Evolutionary conservation across 208 protist species (phyloP), one percentile per base, ranked within the genome.

Genomic region (Lotmaria passim): DNA sequence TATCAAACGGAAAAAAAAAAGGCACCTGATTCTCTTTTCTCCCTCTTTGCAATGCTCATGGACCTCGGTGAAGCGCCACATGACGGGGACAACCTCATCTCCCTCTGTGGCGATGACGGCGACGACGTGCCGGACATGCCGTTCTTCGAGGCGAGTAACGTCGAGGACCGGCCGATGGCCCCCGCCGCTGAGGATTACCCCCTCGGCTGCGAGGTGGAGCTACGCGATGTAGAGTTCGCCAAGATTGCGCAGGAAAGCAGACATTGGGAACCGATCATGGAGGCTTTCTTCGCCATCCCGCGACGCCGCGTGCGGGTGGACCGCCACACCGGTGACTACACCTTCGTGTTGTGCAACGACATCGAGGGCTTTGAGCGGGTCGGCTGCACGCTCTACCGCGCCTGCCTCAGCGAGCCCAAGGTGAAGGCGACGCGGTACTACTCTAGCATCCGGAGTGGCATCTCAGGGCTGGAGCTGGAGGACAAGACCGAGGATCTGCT

Each of bases 301-400:
- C 81, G 83, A 11, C 86, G 87, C 30, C 74, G 80, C 19, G 91
- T 93, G n/a, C 71, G 48, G 17, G 91, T 96, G 11, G 56, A 78
- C 58, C 71, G 91, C 3, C 91, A 96, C 66, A 68, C 69, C 21
- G 91, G 88, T 15, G 91, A 96, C 55, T 96, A 91, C 79, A 93
- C 91, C 6, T 93, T 96, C 73, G 91, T 96, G 30, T 24, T 88
- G 17, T 93, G 82, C 50, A 69, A 69, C 34, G 74, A 83, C 24
- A 78, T 89, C 10, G 65, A 79, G 2, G 90, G 78, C 11, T 89
- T 79, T 36, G 73, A 90, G 55, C 43, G 77, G 34, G 67, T 96
- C 19, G 86, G 91, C 60, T 85, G 77, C 71, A 96, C 91, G 3
- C 80, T 96, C 10, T 93, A 96, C 69, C 86, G 91, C 12, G 91